These are phyloP conservation scores for Eucalyptus cloeziana DNA, from an alignment of 345 rosid genomes.

Conservation along the genomic window DNA sequence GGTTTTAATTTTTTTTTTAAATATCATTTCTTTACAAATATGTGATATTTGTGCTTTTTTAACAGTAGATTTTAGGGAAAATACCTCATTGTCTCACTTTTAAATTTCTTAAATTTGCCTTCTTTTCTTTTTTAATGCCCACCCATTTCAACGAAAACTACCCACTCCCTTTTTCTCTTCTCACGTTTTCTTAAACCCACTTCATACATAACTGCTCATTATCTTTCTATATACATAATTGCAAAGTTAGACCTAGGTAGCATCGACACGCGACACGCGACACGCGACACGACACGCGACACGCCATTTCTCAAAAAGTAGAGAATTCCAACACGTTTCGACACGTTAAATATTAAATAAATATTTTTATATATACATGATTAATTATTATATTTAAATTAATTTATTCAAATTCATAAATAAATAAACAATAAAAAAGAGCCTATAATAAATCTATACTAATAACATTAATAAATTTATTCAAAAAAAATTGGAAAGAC, in stretches of 20 bases:
- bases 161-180: background rate
- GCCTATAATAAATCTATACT: no score
- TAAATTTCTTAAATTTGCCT: background rate
- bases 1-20: background rate
- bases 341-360: no score
- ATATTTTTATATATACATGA: no score
- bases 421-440: no score
- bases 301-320: no score
- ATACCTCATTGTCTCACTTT: background rate
- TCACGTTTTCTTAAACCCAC: background rate
- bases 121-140: background rate
- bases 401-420: no score
- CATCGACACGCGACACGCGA: no score
- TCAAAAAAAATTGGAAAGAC: no score
- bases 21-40: background rate
- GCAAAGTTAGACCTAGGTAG: background rate
- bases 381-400: no score
- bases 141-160: background rate
- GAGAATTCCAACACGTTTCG: no score
- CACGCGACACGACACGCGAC: no score
- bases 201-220: background rate
- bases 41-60: background rate
- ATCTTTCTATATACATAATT: background rate
- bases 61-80: background rate
- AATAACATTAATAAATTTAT: no score